phyloP scores from a whole-genome alignment of 1,284 basidiomycete genomes.

The Trichosporon sp. region DNA sequence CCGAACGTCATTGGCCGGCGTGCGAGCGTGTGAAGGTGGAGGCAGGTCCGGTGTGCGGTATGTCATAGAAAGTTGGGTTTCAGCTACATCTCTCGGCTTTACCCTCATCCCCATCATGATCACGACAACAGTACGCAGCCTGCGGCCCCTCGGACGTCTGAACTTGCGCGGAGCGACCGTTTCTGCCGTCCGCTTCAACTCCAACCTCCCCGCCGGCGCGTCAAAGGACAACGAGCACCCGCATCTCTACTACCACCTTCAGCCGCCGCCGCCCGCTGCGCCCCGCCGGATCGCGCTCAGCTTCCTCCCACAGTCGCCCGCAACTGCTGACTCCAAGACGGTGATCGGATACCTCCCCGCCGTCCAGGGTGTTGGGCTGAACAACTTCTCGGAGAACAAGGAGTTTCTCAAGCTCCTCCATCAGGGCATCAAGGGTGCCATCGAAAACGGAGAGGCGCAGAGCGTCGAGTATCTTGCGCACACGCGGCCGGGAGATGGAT shows the following conservation, averaged over 20 bases:
- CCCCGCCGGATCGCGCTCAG: constrained; percentile 36
- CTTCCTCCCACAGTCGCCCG: constrained; percentile 43
- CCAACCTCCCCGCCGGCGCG: constrained; percentile 16
- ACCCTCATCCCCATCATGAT: neutral
- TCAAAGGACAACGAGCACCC: constrained; percentile 45
- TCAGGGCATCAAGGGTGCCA: constrained; percentile 36
- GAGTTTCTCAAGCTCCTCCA: constrained; percentile 43
- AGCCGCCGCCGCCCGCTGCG: neutral
- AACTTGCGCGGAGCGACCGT: neutral
- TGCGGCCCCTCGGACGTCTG: neutral
- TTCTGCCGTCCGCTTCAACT: constrained; percentile 6
- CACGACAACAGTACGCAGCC: neutral
- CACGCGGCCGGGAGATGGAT: constrained; percentile 52
- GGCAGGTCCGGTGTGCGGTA: neutral
- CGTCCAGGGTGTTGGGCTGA: constrained; percentile 36
- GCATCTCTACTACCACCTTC: constrained; percentile 49
- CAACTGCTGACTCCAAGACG: constrained; percentile 24
- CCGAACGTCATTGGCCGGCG: constrained; percentile 16
- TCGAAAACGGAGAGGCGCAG: constrained; percentile 33
- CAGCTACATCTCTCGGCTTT: neutral
- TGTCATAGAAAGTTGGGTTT: constrained; percentile 9
- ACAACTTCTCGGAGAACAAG: constrained; percentile 47
- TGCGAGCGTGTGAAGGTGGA: constrained; percentile 17
- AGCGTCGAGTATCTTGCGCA: constrained; percentile 49
- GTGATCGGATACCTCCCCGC: constrained; percentile 49